These are phyloP conservation scores for Euphrasia arctica DNA, from an alignment of 305 asterid genomes.

Conservation along the genomic window DNA sequence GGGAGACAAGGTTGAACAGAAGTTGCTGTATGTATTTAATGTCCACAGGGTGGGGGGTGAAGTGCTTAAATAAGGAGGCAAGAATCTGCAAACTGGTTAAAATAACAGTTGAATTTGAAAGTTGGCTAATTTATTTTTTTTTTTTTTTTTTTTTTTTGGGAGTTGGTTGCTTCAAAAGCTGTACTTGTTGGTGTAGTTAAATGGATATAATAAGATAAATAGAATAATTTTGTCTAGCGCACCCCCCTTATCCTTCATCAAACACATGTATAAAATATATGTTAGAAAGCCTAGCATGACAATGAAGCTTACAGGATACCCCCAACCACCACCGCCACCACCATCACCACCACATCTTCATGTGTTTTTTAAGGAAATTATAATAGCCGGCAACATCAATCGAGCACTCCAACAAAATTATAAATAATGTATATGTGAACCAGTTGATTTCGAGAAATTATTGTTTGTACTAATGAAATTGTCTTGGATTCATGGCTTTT, in stretches of 20 bases:
- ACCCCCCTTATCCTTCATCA: slow-evolving; percentile 47
- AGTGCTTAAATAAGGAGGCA: slow-evolving; percentile 54
- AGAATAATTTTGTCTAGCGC: slow-evolving; percentile 41
- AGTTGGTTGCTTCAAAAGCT: slow-evolving; percentile 64
- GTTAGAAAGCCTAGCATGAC: slow-evolving; percentile 42
- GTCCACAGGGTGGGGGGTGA: slow-evolving; percentile 35
- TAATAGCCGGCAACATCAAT: no score
- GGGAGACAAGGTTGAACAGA: slow-evolving; percentile 47
- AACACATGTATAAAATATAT: slow-evolving; percentile 37
- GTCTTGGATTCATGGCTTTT: no score
- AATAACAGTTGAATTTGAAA: slow-evolving; percentile 25
- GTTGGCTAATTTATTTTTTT: slow-evolving; percentile 13
- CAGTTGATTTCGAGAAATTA: no score
- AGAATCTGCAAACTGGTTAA: slow-evolving; percentile 37
- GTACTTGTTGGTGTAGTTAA: slow-evolving; percentile 36
- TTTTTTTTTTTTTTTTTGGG: slow-evolving; percentile 24
- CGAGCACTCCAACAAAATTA: no score
- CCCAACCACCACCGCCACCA: slow-evolving; percentile 30
- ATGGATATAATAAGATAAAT: slow-evolving; percentile 27
- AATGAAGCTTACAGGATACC: slow-evolving; percentile 58
- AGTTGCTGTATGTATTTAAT: slow-evolving; percentile 44
- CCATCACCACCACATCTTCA: no score
- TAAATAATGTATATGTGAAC: no score
- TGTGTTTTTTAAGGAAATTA: no score
- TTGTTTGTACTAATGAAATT: no score